Percentiles rank a stretch among this genome's conserved stretches.
Evolutionary conservation across 345 rosid genomes (phyloP).

Genomic region (Arabis alpina): DNA sequence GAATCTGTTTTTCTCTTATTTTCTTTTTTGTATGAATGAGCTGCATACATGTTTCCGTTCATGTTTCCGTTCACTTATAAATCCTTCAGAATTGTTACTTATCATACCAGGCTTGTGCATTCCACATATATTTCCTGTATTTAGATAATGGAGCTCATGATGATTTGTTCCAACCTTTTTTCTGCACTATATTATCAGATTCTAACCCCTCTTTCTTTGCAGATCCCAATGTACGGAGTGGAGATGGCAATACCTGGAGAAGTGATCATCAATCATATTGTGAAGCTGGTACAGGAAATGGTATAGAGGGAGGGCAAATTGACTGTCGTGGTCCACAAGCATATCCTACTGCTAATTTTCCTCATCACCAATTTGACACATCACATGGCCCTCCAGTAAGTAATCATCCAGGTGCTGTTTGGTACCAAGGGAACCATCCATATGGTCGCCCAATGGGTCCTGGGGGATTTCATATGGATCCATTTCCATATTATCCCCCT

Average conservation of each 20-base stretch:
- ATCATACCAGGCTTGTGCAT: neutral
- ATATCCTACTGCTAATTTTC: constrained; percentile 54
- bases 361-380: constrained; percentile 58
- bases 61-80: neutral
- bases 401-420: constrained; percentile 71
- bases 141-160: neutral
- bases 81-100: neutral
- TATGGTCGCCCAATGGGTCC: constrained; percentile 58
- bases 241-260: constrained; percentile 59
- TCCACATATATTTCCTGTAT: neutral
- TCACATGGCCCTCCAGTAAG: constrained; percentile 74
- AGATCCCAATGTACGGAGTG: constrained; percentile 43
- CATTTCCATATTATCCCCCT: constrained; percentile 68
- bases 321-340: constrained; percentile 62
- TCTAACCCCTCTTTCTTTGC: constrained; percentile 31
- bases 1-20: neutral
- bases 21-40: too few relatives aligned
- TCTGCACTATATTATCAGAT: neutral
- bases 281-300: constrained; percentile 56
- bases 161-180: neutral
- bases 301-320: constrained; percentile 63
- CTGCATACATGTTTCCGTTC: neutral
- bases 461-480: constrained; percentile 65
- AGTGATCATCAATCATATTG: constrained; percentile 49
- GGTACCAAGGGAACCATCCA: constrained; percentile 83